These are phyloP conservation scores for Musa acuminata DNA, from an alignment of 176 grass and related monocot species.

Conservation along the genomic window DNA sequence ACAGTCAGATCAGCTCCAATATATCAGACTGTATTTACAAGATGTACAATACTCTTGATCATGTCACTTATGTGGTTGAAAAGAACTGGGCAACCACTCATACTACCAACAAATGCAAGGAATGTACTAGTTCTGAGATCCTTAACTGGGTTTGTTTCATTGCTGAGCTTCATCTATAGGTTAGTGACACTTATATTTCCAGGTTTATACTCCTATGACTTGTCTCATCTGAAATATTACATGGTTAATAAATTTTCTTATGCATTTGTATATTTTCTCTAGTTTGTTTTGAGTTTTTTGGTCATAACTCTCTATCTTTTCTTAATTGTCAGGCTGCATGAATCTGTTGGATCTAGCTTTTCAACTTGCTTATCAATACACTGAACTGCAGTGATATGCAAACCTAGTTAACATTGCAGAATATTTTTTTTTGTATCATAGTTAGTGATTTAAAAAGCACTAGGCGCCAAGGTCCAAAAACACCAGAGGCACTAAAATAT, in stretches of 20 bases:
- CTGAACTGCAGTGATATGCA: not conserved
- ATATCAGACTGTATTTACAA: constrained; percentile 27
- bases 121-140: constrained; percentile 14
- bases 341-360: not conserved
- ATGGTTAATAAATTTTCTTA: not conserved
- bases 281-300: not conserved
- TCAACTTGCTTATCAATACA: not conserved
- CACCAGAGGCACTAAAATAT: no score
- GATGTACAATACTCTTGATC: constrained; percentile 18
- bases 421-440: no score
- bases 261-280: not conserved
- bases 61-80: constrained; percentile 22
- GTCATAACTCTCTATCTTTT: not conserved
- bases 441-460: no score
- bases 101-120: constrained; percentile 15
- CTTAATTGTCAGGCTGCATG: not conserved
- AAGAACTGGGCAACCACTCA: constrained; percentile 8
- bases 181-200: not conserved
- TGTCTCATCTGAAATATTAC: not conserved
- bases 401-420: not conserved
- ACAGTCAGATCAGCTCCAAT: constrained; percentile 16
- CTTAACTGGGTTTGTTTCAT: constrained; percentile 19
- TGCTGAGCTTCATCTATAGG: constrained; percentile 29
- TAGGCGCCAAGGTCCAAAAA: no score
- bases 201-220: not conserved